These are phyloP conservation scores for Boletus rubropictus DNA, from an alignment of 768 basidiomycete species.

Conservation along the genomic window DNA sequence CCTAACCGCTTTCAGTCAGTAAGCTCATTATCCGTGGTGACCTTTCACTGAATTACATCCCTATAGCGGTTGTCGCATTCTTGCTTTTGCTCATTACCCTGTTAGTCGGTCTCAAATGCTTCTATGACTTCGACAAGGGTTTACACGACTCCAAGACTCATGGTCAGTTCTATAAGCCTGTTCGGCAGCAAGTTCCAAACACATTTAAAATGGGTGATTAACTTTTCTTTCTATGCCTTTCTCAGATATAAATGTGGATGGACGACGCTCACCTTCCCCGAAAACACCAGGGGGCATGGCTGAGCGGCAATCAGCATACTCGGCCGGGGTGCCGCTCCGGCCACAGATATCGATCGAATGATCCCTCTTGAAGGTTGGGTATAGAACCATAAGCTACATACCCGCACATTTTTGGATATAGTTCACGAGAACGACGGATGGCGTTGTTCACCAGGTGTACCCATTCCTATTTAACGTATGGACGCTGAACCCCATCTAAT, in stretches of 20 bases:
- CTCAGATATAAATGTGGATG: conserved; percentile 45
- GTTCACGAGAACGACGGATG: neutral
- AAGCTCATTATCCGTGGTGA: neutral
- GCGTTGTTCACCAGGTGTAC: neutral
- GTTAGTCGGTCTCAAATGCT: conserved; percentile 70
- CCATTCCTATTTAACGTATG: conserved; percentile 15
- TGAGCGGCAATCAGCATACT: conserved; percentile 44
- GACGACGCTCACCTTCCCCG: conserved; percentile 37
- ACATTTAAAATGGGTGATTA: conserved; percentile 34
- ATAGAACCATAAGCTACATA: neutral
- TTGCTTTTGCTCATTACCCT: conserved; percentile 71
- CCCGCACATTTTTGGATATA: conserved; percentile 6
- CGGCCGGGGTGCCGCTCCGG: conserved; percentile 39
- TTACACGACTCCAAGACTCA: conserved; percentile 65
- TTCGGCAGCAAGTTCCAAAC: conserved; percentile 21
- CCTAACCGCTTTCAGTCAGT: conserved; percentile 74
- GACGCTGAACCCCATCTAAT: conserved; percentile 18
- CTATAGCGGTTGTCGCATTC: conserved; percentile 68
- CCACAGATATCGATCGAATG: conserved; percentile 77
- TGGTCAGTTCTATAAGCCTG: conserved; percentile 49
- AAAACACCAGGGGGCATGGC: conserved; percentile 41
- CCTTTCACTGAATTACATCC: neutral
- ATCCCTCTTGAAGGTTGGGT: conserved; percentile 6
- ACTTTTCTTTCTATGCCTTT: conserved; percentile 13
- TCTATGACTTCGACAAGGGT: conserved; percentile 79